A percentile compares a stretch with the other conserved stretches of the same genome.
phyloP scores from a whole-genome alignment of 2,329 filamentous ascomycete species.

The Apiospora sp. region DNA sequence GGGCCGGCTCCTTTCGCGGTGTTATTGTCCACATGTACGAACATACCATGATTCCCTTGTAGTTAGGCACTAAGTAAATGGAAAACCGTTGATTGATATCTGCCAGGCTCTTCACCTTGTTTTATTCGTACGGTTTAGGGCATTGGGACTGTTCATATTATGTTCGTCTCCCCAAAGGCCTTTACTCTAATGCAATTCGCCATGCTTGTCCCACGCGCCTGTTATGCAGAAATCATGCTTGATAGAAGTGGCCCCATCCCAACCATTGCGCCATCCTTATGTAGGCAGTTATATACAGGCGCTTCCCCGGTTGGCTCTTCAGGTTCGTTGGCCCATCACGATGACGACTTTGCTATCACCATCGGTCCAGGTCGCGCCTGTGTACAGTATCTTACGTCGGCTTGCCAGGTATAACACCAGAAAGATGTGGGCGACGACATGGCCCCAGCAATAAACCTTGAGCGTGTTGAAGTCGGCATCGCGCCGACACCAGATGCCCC shows the following conservation, averaged over 20 bases:
- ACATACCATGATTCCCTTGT: constrained; percentile 1
- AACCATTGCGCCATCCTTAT: not conserved
- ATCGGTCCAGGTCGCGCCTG: constrained; percentile 72
- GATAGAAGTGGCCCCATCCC: not conserved
- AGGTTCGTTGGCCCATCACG: constrained; percentile 43
- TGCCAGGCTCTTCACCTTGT: not conserved
- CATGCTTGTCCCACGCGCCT: constrained; percentile 14
- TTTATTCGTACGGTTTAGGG: not conserved
- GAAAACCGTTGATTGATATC: not conserved
- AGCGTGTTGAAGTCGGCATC: constrained; percentile 56
- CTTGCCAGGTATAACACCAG: constrained; percentile 78
- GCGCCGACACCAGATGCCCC: constrained; percentile 69
- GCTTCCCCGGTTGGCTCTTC: not conserved
- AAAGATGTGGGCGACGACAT: constrained; percentile 76
- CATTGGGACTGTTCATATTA: not conserved
- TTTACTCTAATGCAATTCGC: not conserved
- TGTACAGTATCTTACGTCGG: constrained; percentile 64
- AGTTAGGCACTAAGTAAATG: not conserved
- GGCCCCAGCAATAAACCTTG: constrained; percentile 81
- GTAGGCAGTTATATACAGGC: not conserved
- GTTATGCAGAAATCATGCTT: not conserved
- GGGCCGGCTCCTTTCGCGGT: not conserved
- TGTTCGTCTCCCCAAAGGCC: not conserved
- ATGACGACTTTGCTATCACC: constrained; percentile 62
- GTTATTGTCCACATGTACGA: not conserved